Evolutionary conservation across 352 stramenopile species (phyloP).

Genomic region (Pythium sp.): DNA sequence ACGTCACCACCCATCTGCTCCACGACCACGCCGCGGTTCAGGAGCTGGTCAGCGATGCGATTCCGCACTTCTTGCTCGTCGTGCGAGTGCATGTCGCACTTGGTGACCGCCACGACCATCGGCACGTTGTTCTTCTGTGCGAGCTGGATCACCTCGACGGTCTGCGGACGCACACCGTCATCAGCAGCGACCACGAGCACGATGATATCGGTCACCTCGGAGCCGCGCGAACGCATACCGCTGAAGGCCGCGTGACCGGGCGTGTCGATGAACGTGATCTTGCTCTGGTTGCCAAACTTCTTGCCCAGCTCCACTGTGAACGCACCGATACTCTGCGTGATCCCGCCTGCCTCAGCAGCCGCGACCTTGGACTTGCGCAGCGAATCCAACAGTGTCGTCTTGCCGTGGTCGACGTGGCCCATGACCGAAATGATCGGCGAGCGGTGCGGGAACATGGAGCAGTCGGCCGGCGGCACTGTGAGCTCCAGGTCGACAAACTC

Average conservation of each 20-base stretch:
- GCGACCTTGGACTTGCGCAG: conserved; percentile 91
- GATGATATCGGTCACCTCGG: conserved; percentile 97
- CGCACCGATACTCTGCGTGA: conserved; percentile 98
- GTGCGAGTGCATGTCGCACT: conserved; percentile 91
- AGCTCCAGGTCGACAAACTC: conserved; percentile 83
- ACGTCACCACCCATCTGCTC: conserved; percentile 94
- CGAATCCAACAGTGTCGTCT: conserved; percentile 98
- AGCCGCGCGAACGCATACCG: conserved; percentile 96
- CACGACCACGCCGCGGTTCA: conserved; percentile 91
- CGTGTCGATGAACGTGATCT: conserved; percentile 99
- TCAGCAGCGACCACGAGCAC: conserved; percentile 98
- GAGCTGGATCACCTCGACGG: conserved; percentile 93
- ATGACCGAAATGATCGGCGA: conserved; percentile 98
- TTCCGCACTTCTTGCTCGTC: conserved; percentile 62
- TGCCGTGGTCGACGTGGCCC: conserved; percentile 99
- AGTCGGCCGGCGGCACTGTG: conserved; percentile 58
- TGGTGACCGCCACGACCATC: conserved; percentile 97
- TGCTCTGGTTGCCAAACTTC: conserved; percentile 52
- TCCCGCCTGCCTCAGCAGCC: conserved; percentile 95
- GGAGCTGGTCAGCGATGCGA: conserved; percentile 85
- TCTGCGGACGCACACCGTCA: conserved; percentile 98
- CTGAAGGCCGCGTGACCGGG: conserved; percentile 99
- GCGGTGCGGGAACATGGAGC: conserved; percentile 60
- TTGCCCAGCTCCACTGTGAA: conserved; percentile 96
- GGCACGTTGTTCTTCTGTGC: conserved; percentile 94